phyloP scores from a whole-genome alignment of 2,329 filamentous ascomycete species.

The Penicillium occitanis region DNA sequence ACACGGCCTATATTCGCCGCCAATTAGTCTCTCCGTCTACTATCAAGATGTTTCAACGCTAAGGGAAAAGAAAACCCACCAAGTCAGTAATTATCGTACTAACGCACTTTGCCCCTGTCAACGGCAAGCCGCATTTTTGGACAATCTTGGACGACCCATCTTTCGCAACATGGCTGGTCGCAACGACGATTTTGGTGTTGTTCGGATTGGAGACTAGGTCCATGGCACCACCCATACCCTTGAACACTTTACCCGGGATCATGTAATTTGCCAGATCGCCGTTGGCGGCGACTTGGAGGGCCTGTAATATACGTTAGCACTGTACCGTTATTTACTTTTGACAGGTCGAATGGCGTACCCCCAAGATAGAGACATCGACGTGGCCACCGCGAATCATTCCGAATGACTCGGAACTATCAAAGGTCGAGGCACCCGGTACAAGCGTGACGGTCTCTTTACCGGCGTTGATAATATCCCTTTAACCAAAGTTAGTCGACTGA shows the following conservation, averaged over 20 bases:
- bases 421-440: conserved; percentile 73
- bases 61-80: conserved; percentile 30
- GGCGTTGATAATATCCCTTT: conserved; percentile 77
- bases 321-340: not conserved
- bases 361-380: conserved; percentile 82
- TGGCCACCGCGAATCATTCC: conserved; percentile 87
- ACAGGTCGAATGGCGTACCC: conserved; percentile 64
- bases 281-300: conserved; percentile 77
- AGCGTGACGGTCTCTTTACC: conserved; percentile 91
- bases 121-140: conserved; percentile 86
- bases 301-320: conserved; percentile 39
- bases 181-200: conserved; percentile 78
- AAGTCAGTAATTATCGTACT: conserved; percentile 88
- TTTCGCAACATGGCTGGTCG: conserved; percentile 96
- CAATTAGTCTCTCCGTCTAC: not conserved
- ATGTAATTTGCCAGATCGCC: conserved; percentile 77
- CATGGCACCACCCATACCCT: conserved; percentile 82
- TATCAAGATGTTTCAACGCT: not conserved
- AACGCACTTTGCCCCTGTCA: conserved; percentile 83
- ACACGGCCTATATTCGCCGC: conserved; percentile 49
- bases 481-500: not conserved
- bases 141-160: conserved; percentile 93
- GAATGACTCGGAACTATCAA: conserved; percentile 86
- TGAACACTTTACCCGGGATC: conserved; percentile 44
- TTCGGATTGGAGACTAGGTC: conserved; percentile 70